Percentiles rank a stretch among this genome's conserved stretches.
Conservation (phyloP, 2,329 filamentous ascomycete genomes). For the Aschersonia sp. region DNA sequence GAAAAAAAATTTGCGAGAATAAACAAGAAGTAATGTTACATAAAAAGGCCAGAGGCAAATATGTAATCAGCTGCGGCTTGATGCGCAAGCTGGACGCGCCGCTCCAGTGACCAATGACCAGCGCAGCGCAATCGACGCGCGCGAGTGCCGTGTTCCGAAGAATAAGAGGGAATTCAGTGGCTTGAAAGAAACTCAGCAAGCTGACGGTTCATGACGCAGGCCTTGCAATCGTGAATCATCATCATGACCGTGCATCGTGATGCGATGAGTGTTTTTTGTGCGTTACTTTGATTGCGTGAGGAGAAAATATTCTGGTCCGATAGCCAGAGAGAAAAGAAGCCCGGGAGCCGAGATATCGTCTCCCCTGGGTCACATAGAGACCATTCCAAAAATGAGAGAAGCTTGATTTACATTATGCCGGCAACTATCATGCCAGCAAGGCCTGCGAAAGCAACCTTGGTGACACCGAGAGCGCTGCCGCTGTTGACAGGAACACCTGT, state of each 20-base stretch:
- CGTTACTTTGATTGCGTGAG: background rate
- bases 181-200: background rate
- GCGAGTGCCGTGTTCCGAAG: no score
- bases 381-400: no score
- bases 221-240: background rate
- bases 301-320: background rate
- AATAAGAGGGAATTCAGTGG: no score
- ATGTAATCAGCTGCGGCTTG: background rate
- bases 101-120: background rate
- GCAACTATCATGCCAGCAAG: conserved; percentile 33
- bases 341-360: no score
- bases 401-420: conserved; percentile 31
- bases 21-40: background rate
- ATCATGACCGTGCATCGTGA: conserved; percentile 2
- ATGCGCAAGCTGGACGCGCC: background rate
- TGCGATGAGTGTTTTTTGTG: background rate
- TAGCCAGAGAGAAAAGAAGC: background rate
- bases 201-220: background rate
- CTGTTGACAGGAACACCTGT: conserved; percentile 24
- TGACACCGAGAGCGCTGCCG: conserved; percentile 27
- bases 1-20: background rate
- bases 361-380: no score
- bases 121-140: no score
- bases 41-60: background rate
- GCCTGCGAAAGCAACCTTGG: conserved; percentile 31